Evolutionary conservation across 805 yeast species (phyloP).

Genomic region (Candida quercuum): DNA sequence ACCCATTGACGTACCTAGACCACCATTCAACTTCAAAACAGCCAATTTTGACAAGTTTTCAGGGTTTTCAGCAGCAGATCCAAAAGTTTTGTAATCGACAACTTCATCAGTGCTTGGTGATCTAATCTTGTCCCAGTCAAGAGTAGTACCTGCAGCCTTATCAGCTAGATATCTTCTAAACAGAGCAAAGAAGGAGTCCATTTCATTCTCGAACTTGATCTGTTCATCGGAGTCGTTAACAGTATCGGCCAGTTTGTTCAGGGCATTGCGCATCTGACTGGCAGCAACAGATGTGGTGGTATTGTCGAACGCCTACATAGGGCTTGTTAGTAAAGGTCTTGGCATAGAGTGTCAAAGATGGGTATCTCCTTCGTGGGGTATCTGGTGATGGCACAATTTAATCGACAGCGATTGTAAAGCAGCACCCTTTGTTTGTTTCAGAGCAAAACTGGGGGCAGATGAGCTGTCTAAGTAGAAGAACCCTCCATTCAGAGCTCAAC

Average conservation of each 20-base stretch:
- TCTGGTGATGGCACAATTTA: no score
- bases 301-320: conserved; percentile 77
- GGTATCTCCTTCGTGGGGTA: no score
- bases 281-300: conserved; percentile 95
- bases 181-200: conserved; percentile 91
- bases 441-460: no score
- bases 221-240: conserved; percentile 46
- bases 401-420: no score
- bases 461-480: no score
- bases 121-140: conserved; percentile 94
- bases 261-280: conserved; percentile 94
- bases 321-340: not conserved
- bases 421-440: no score
- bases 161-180: conserved; percentile 90
- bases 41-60: conserved; percentile 72
- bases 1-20: conserved; percentile 98
- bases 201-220: conserved; percentile 72
- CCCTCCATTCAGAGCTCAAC: no score
- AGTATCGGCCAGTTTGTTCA: conserved; percentile 85
- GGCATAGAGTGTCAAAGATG: no score
- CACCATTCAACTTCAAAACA: conserved; percentile 95
- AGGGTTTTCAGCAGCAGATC: conserved; percentile 30
- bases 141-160: conserved; percentile 76
- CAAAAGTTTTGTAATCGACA: conserved; percentile 61
- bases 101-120: conserved; percentile 90